Percentiles rank a stretch among this genome's conserved stretches.
phyloP scores from a whole-genome alignment of 192 early-diverging fungal genomes.

The Coemansia sp. region DNA sequence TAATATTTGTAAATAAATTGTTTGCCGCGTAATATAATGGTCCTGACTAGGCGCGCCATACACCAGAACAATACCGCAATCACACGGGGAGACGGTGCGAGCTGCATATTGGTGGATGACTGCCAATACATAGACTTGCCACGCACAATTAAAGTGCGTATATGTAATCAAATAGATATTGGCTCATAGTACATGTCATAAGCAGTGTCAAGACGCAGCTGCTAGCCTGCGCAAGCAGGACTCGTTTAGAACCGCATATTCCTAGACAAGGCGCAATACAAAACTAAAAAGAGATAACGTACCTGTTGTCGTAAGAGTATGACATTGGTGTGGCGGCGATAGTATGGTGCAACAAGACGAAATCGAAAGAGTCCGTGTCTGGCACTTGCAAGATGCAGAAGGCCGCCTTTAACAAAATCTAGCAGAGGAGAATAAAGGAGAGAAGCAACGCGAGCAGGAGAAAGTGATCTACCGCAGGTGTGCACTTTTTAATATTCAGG shows the following conservation, averaged over 20 bases:
- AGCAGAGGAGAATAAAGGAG: background rate
- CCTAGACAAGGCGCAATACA: background rate
- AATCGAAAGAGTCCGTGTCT: background rate
- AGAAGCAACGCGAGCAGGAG: background rate
- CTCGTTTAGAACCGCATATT: background rate
- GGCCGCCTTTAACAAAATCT: background rate
- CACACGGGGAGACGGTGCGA: background rate
- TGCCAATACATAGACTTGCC: background rate
- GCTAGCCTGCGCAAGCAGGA: background rate
- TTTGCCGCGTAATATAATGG: background rate
- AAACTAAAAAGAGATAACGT: slow-evolving; percentile 8
- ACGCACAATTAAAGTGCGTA: slow-evolving; percentile 3
- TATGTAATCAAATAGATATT: background rate
- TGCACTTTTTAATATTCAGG: slow-evolving; percentile 18
- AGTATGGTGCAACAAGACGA: background rate
- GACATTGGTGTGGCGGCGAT: slow-evolving; percentile 22
- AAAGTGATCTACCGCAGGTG: slow-evolving; percentile 20
- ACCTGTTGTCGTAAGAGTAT: slow-evolving; percentile 51
- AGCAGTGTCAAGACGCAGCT: background rate
- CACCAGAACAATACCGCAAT: background rate
- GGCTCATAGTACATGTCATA: background rate
- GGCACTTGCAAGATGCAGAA: background rate
- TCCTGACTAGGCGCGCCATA: background rate
- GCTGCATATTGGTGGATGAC: background rate
- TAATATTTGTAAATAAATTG: slow-evolving; percentile 10